A percentile compares a stretch with the other conserved stretches of the same genome.
Conservation (phyloP, 179 eudicot genomes). For the Beta corolliflora region DNA sequence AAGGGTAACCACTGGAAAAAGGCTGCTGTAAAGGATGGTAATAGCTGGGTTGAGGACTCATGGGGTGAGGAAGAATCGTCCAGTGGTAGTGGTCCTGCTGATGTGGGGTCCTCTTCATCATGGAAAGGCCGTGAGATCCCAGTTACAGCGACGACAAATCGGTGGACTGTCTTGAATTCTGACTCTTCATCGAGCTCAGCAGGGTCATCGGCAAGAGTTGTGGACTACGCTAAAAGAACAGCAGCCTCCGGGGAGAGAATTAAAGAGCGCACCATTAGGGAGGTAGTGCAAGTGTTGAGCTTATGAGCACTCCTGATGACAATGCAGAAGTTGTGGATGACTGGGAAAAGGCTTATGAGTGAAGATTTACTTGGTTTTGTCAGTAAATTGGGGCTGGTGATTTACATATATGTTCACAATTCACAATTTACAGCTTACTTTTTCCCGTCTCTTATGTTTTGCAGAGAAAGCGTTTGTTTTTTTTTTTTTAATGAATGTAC, state of each 20-base stretch:
- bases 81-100: constrained; percentile 28
- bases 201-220: constrained; percentile 27
- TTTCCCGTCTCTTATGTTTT: neutral
- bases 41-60: constrained; percentile 53
- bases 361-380: constrained; percentile 20
- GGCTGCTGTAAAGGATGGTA: constrained; percentile 68
- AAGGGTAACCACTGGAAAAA: constrained; percentile 85
- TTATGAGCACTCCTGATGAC: constrained; percentile 19
- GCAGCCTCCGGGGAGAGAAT: constrained; percentile 30
- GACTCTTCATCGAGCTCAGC: constrained; percentile 39
- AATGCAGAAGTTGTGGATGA: constrained; percentile 68
- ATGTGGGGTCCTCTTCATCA: constrained; percentile 30
- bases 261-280: constrained; percentile 28
- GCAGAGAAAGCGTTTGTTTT: neutral
- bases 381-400: neutral
- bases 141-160: constrained; percentile 50
- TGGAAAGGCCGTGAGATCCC: constrained; percentile 56
- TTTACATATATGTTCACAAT: neutral
- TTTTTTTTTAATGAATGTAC: neutral
- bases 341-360: constrained; percentile 83
- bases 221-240: constrained; percentile 34
- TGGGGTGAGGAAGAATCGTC: constrained; percentile 76
- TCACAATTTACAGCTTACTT: neutral
- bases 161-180: constrained; percentile 74
- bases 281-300: constrained; percentile 3